These are phyloP conservation scores for Phialophora chinensis DNA, from an alignment of 2,329 filamentous ascomycete species.

Conservation along the genomic window DNA sequence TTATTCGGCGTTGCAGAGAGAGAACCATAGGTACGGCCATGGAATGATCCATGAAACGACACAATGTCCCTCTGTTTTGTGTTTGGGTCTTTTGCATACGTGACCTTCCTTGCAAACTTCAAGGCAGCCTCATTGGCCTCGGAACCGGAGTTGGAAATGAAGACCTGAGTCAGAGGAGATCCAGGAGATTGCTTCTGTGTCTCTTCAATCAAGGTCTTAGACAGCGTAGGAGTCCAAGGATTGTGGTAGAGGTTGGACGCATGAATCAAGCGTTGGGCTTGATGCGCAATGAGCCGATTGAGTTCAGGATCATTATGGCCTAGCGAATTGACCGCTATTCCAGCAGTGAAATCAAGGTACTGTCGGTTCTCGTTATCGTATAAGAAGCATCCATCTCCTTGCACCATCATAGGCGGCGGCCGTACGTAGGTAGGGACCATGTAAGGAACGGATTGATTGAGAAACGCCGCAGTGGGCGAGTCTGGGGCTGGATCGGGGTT, in stretches of 20 bases:
- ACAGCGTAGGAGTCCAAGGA: constrained; percentile 89
- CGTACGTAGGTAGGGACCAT: constrained; percentile 97
- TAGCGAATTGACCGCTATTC: constrained; percentile 92
- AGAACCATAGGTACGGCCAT: constrained; percentile 93
- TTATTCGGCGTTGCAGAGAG: constrained; percentile 96
- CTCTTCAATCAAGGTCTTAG: constrained; percentile 80
- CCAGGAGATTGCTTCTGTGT: constrained; percentile 71
- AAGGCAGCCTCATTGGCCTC: constrained; percentile 98
- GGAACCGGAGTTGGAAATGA: constrained; percentile 94
- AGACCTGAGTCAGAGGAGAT: constrained; percentile 65
- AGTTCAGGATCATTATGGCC: constrained; percentile 88
- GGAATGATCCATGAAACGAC: constrained; percentile 90
- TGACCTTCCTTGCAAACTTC: constrained; percentile 93
- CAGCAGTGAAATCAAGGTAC: constrained; percentile 93
- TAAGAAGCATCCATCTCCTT: constrained; percentile 83
- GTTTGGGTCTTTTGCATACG: constrained; percentile 73
- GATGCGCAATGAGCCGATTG: constrained; percentile 74
- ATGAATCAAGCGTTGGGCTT: constrained; percentile 82
- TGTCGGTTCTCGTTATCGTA: constrained; percentile 88
- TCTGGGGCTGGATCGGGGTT: constrained; percentile 76
- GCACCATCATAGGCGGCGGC: constrained; percentile 86
- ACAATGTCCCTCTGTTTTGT: constrained; percentile 82
- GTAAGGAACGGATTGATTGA: constrained; percentile 77
- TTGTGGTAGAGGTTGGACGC: constrained; percentile 98
- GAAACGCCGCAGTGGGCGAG: constrained; percentile 75